Base-by-base conservation (phyloP, 345 rosid species). In the Populus tremula region DNA sequence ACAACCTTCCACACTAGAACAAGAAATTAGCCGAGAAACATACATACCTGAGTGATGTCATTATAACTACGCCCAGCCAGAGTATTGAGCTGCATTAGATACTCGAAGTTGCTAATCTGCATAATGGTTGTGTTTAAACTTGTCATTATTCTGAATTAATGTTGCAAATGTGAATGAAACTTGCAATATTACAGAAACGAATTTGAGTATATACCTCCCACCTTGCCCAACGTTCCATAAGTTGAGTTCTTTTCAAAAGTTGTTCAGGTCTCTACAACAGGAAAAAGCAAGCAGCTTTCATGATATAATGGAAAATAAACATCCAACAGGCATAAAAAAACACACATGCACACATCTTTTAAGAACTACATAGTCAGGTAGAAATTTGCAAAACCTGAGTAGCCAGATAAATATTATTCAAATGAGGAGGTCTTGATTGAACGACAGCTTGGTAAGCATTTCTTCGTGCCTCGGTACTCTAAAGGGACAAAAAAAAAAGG, bases 41-140 rank as follows among this genome's bases (percentile, higher is more conserved):
- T 78, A 76, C 70, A 56, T 78, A 92, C 99, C 93, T 96, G 99
- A 84, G 99, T 96, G 83, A 96, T 92, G 87, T 96, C 99, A 88
- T 94, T 96, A 85, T 91, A 96, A 84, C 98, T 92, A 78, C 97
- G 97, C 66, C 99, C 99, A 82, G 99, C 98, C 89, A 96, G 84
- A 65, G 97, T 96, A 81, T 96, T 96, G 76, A 96, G 88, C 83
- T 88, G 94, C 98, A 96, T 96, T 79, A 96, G 83, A 85, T 96
- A 96, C 82, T 96, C 98, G 75, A 96, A 96, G 87, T 96, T 96
- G 94, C 97, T 94, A 84, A 96, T 96, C 99, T 96, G 95, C 87
- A 91, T 67, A 82, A 65, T 47, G 29, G 45, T 79, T 70, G 41
- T 41, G 61, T 53, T 79, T 73, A n/a, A 18, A 74, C 49, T 74